phyloP scores from a whole-genome alignment of 257 asterid genomes.

The Nyctanthes arbortristis region DNA sequence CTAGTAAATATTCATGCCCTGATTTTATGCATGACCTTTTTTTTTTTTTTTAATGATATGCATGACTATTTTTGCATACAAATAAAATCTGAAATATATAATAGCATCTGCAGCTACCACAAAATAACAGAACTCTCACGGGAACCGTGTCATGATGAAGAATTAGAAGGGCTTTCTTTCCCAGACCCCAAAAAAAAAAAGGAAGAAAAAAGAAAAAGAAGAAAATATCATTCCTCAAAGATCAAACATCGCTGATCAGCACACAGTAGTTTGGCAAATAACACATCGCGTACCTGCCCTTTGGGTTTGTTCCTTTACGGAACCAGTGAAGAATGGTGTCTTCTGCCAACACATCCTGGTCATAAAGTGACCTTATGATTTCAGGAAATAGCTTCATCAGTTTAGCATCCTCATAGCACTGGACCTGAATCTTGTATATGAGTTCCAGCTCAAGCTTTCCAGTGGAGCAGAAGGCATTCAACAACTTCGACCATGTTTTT shows the following conservation, averaged over 20 bases:
- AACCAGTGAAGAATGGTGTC: slow-evolving; percentile 97
- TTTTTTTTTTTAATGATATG: too few species aligned
- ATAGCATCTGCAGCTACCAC: too few species aligned
- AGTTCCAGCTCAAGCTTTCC: slow-evolving; percentile 95
- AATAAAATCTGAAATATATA: too few species aligned
- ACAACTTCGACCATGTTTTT: slow-evolving; percentile 79
- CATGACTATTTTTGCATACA: too few species aligned
- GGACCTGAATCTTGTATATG: slow-evolving; percentile 89
- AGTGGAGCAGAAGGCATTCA: slow-evolving; percentile 79
- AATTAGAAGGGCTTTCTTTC: not conserved
- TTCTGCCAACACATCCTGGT: slow-evolving; percentile 95
- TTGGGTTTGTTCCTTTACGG: slow-evolving; percentile 81
- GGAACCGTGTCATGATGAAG: too few species aligned
- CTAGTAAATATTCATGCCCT: too few species aligned
- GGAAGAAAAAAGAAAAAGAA: not conserved
- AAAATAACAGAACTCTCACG: not conserved
- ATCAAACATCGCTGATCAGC: too few species aligned
- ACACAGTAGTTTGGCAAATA: not conserved
- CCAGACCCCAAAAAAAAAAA: not conserved
- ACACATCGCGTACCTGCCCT: slow-evolving; percentile 70
- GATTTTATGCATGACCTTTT: too few species aligned
- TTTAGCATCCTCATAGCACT: slow-evolving; percentile 95
- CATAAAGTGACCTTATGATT: slow-evolving; percentile 86
- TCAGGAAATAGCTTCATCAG: slow-evolving; percentile 97
- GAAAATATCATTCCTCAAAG: not conserved